Base-by-base conservation (phyloP, 2,329 filamentous ascomycete genomes). In the Penicillium griseofulvum region DNA sequence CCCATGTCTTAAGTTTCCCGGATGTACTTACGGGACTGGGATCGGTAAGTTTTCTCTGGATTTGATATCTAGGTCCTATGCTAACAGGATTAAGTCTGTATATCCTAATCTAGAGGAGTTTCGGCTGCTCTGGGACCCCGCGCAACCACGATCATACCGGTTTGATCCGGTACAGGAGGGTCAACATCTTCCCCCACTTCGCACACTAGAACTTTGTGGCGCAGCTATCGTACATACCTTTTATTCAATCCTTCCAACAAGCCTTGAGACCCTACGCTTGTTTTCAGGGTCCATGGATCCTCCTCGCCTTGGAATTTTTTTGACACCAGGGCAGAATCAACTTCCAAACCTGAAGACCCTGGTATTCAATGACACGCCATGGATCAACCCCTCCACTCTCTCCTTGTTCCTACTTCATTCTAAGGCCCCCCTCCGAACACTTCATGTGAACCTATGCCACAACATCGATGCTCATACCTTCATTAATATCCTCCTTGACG, bases 21-120 rank as follows among this genome's bases (percentile, higher is more conserved):
- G 54, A 58, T 9, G 39, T 50, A 5, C 38, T 66, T 19, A 63
- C 68, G 7, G 46, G 39, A 38, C n/a, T 52, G 19, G 16, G 44
- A 17, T 29, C 44, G 22, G 46, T 65, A 53, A 17, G 37, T 51
- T 16, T 34, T 29, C 34, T 26, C 29, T 22, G 3, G 4, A 12
- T 16, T 24, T 38, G 6, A 24, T 22, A 5, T 39, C 19, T 1
- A 39, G 5, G 5, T 8, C 14, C 22, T 26, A 7, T 14, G 19
- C 33, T 51, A 31, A 19, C 42, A 44, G 11, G 19, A 43, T 2
- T 33, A 49, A 55, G n/a, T 43, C 53, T 38, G 45, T 59, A 1
- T 64, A 61, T 39, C 65, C 68, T 4, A 71, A 71, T 29, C 61
- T 74, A 5, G 67, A 71, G 57, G 70, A 72, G 39, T 44, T 74